Base-by-base conservation (phyloP, 2,329 filamentous ascomycete species). In the Fusarium agapanthi region DNA sequence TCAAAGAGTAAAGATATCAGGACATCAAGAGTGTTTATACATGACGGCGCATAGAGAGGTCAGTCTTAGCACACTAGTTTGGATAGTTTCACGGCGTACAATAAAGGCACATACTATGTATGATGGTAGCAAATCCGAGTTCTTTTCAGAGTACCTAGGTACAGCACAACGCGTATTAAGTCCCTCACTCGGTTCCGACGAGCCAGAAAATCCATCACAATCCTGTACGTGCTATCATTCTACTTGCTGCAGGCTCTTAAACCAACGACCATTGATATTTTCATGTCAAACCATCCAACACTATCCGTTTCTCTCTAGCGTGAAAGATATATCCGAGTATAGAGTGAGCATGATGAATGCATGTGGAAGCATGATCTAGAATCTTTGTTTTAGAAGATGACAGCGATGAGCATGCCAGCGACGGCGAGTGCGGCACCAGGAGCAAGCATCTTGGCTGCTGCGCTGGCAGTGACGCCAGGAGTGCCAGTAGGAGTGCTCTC, bases 391-490 rank as follows among this genome's bases (percentile, higher is more conserved):
- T 75, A 82, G 56, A 80, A 61, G 65, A 80, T 58, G 45, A 69
- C 65, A 37, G 73, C 77, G 45, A 76, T 64, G 44, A 77, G 68
- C 55, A 81, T 61, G 71, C 72, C 75, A 30, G 69, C 79, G 34
- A 75, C 56, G 45, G 76, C 79, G 37, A 81, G 56, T 43, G 71
- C 61, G 8, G 75, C 73, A n/a, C 69, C 72, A 11, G 76, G 71
- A 53, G 73, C 50, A 47, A 74, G 68, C 40, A 72, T 68, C n/a
- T 71, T 65, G 35, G 76, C 79, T 30, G 77, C 80, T n/a, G 77
- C 80, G 16, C 79, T 81, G 32, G 80, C 73, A 34, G 78, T 77
- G 44, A 79, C 77, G 13, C 76, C 77, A 37, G 75, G 75, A 30
- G 76, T 77, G 32, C 76, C 69, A 26, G 79, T 75, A 43, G 79